phyloP scores from a whole-genome alignment of 208 protist species.

The Trypanosoma vivax region DNA sequence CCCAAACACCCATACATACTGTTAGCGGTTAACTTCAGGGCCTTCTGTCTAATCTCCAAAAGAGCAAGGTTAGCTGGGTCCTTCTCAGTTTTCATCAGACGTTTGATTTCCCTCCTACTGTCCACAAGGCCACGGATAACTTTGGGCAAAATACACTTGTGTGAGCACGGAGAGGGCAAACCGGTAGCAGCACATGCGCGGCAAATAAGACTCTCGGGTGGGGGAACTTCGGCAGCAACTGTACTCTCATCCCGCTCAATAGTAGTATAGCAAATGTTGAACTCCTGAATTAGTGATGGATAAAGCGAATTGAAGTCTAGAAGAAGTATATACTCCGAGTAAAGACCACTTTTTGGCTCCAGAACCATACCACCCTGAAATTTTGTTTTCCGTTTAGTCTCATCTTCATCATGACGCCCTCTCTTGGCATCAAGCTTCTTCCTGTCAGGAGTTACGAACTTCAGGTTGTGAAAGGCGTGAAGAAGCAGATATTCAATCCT shows the following conservation, averaged over 20 bases:
- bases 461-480: slow-evolving; percentile 93
- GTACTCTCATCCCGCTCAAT: slow-evolving; percentile 59
- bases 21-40: slow-evolving; percentile 98
- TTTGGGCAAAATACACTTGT: slow-evolving; percentile 90
- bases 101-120: slow-evolving; percentile 92
- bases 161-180: slow-evolving; percentile 62
- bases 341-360: slow-evolving; percentile 97
- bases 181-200: slow-evolving; percentile 44
- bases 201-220: slow-evolving; percentile 75
- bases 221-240: slow-evolving; percentile 47
- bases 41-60: slow-evolving; percentile 96
- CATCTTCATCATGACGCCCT: slow-evolving; percentile 45
- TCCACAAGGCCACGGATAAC: slow-evolving; percentile 94
- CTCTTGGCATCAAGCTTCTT: slow-evolving; percentile 54
- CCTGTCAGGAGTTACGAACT: slow-evolving; percentile 96
- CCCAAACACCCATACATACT: slow-evolving; percentile 99
- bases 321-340: slow-evolving; percentile 98
- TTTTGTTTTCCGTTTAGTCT: slow-evolving; percentile 81
- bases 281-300: slow-evolving; percentile 99
- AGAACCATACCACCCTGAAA: slow-evolving; percentile 94
- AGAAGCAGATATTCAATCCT: slow-evolving; percentile 98
- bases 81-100: slow-evolving; percentile 86
- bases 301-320: slow-evolving; percentile 99
- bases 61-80: slow-evolving; percentile 76
- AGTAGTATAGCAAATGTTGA: slow-evolving; percentile 99